Evolutionary conservation across 106 monocot genomes (phyloP), one percentile per base, ranked within the genome.

Genomic region (Dendrobium chrysotoxum): DNA sequence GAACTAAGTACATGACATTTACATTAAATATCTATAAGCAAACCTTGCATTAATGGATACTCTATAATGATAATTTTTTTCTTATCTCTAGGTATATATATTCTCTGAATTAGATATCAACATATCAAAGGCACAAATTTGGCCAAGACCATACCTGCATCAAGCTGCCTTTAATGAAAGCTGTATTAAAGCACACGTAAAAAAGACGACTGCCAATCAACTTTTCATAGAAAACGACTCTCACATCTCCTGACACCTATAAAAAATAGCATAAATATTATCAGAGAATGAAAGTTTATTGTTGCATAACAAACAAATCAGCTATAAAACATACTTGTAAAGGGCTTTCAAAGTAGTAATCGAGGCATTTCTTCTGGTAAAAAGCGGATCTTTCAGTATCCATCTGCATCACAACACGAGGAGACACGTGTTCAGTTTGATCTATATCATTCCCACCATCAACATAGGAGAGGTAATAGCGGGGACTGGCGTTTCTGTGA

Each of bases 141-240:
- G 9, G 6, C 5, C 23, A 67, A 4, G 28, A 35, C 2, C 25
- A 35, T 85, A 90, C 90, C 90, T 90, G 90, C 53, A 90, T 72
- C 76, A 90, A 81, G 79, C 87, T 83, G 40, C 80, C 66, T 21
- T 54, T 76, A 41, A 90, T 90, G 76, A 90, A 90, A 75, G 78
- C 79, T 74, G 87, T 85, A 70, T 90, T 87, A 79, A 87, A 88
- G 81, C 90, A 90, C 9, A 79, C 79, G 78, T 87, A 88, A 61
- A 90, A 90, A 5, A 90, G 87, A 72, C 90, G 88, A 10, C 87
- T 83, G 17, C 88, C 90, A 28, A 84, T 82, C 87, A 87, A 79
- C 79, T 90, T 90, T 78, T 90, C 87, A 77, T 86, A 85, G 77
- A 90, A 90, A 30, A 81, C 82, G 61, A 90, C 53, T 77, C 90